phyloP scores from a whole-genome alignment of 192 early-diverging fungal species.

The Coemansia sp. region DNA sequence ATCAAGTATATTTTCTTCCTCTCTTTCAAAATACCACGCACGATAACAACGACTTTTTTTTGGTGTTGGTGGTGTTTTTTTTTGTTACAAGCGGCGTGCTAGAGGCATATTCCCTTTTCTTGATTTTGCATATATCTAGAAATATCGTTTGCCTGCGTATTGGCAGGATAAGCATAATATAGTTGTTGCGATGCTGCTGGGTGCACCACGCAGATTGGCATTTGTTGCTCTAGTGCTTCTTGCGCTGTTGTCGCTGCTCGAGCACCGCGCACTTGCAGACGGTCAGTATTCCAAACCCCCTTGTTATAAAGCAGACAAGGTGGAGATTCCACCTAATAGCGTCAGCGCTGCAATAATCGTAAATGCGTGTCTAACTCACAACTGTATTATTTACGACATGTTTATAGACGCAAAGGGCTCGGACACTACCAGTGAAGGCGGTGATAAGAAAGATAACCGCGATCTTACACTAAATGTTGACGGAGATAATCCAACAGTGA shows the following conservation, averaged over 20 bases:
- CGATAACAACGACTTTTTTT: too few species aligned
- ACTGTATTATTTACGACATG: background rate
- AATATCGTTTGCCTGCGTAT: background rate
- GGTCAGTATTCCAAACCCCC: slow-evolving; percentile 4
- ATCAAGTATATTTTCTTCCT: background rate
- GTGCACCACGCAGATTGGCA: background rate
- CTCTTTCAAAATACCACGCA: background rate
- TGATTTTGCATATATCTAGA: background rate
- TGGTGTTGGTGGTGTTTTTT: background rate
- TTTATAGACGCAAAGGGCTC: background rate
- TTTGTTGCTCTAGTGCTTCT: slow-evolving; percentile 4
- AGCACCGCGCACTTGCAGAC: slow-evolving; percentile 6
- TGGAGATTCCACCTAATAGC: too few species aligned
- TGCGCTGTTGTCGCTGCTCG: slow-evolving; percentile 2
- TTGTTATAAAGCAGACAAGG: background rate
- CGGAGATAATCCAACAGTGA: slow-evolving; percentile 4
- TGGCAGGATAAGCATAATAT: background rate
- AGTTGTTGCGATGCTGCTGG: background rate
- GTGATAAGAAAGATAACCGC: slow-evolving; percentile 17
- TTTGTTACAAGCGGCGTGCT: background rate
- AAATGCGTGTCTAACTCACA: background rate
- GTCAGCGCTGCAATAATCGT: background rate
- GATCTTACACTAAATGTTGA: slow-evolving; percentile 27
- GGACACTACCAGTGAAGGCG: background rate
- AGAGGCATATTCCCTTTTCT: background rate